Conservation (phyloP, 176 grass and related monocot species). For the Cocos nucifera region DNA sequence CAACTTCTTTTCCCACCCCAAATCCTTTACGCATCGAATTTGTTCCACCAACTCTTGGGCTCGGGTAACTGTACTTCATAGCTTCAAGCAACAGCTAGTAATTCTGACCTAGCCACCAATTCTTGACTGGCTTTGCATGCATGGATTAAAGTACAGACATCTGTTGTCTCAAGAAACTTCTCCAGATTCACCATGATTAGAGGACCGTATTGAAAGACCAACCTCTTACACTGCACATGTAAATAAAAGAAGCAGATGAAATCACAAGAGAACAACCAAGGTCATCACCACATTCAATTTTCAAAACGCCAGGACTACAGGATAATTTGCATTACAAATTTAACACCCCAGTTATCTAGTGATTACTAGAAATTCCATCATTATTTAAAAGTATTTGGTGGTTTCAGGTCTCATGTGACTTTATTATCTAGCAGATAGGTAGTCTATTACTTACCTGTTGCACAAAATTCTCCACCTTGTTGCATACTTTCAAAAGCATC, state of each 20-base stretch:
- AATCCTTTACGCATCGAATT: too few species aligned
- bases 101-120: neutral
- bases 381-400: neutral
- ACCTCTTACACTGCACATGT: neutral
- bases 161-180: slow-evolving; percentile 9
- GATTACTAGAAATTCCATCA: too few species aligned
- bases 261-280: too few species aligned
- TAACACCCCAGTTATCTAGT: too few species aligned
- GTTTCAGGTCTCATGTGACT: neutral
- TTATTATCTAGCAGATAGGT: too few species aligned
- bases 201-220: neutral
- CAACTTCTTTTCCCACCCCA: too few species aligned
- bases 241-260: too few species aligned
- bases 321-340: too few species aligned
- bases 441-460: slow-evolving; percentile 26
- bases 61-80: neutral
- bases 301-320: too few species aligned
- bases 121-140: slow-evolving; percentile 2
- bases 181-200: slow-evolving; percentile 1
- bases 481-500: slow-evolving; percentile 65
- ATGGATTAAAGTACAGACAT: slow-evolving; percentile 5
- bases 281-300: too few species aligned
- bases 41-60: too few species aligned
- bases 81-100: slow-evolving; percentile 4
- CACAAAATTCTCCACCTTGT: slow-evolving; percentile 46